These are phyloP conservation scores for Saccharomycopsis schoenii DNA, from an alignment of 805 yeast genomes.

Conservation along the genomic window DNA sequence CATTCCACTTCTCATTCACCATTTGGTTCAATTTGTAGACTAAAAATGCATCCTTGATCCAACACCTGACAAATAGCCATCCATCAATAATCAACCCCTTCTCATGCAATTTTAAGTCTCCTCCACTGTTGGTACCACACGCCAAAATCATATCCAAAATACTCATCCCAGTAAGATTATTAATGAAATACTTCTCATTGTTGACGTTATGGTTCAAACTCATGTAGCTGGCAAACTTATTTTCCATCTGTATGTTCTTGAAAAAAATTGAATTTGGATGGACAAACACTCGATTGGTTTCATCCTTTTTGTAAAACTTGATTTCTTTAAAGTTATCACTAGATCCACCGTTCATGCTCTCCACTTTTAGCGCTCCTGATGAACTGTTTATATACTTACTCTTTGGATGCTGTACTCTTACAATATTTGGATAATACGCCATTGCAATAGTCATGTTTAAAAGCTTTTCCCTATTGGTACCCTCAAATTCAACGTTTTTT, in stretches of 20 bases:
- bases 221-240: slow-evolving; percentile 55
- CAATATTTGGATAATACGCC: slow-evolving; percentile 73
- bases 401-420: slow-evolving; percentile 74
- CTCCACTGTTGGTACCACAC: slow-evolving; percentile 41
- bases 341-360: slow-evolving; percentile 12
- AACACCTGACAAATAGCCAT: slow-evolving; percentile 87
- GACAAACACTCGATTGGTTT: slow-evolving; percentile 64
- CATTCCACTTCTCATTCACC: neutral
- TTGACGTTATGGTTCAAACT: slow-evolving; percentile 52
- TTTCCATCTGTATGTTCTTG: slow-evolving; percentile 34
- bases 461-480: slow-evolving; percentile 39
- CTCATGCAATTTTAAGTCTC: neutral
- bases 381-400: slow-evolving; percentile 60
- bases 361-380: slow-evolving; percentile 69
- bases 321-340: neutral
- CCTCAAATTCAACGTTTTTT: slow-evolving; percentile 33
- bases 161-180: slow-evolving; percentile 63
- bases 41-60: slow-evolving; percentile 90
- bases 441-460: slow-evolving; percentile 67
- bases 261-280: slow-evolving; percentile 83
- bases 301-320: slow-evolving; percentile 24
- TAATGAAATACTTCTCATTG: slow-evolving; percentile 75
- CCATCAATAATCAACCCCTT: slow-evolving; percentile 68
- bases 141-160: slow-evolving; percentile 29
- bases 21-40: slow-evolving; percentile 58